Percentiles rank a stretch among this genome's conserved stretches.
Conservation (phyloP, 1,139 yeast species). For the Geotrichum siamense region DNA sequence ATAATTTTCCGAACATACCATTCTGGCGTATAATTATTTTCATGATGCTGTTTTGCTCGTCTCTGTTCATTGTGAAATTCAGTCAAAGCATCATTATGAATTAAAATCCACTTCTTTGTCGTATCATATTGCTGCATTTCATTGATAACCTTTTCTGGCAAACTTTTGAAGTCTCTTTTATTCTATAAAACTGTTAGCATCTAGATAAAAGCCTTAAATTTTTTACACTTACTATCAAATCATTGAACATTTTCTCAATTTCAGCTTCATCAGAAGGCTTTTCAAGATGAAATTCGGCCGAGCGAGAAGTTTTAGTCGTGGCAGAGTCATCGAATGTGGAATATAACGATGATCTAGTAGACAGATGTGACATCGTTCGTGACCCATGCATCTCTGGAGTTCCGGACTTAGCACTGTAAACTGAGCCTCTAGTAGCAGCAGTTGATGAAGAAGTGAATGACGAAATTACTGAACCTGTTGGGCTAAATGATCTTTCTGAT, state of each 20-base stretch:
- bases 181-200: constrained; percentile 39
- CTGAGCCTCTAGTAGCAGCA: constrained; percentile 14
- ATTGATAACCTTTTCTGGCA: constrained; percentile 69
- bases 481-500: constrained; percentile 10
- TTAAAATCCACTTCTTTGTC: constrained; percentile 86
- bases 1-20: constrained; percentile 70
- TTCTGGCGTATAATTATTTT: constrained; percentile 55
- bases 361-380: not conserved
- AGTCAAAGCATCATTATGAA: constrained; percentile 76
- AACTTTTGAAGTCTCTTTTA: constrained; percentile 71
- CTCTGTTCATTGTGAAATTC: constrained; percentile 59
- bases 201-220: not conserved
- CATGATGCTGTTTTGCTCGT: constrained; percentile 25
- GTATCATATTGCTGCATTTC: constrained; percentile 71
- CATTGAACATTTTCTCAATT: constrained; percentile 35
- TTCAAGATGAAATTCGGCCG: constrained; percentile 11
- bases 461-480: constrained; percentile 8
- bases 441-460: constrained; percentile 7
- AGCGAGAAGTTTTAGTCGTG: not conserved
- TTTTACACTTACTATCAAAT: constrained; percentile 28
- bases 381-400: constrained; percentile 7
- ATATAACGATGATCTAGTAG: constrained; percentile 9
- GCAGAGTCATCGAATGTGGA: constrained; percentile 10
- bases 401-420: constrained; percentile 10
- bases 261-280: constrained; percentile 30